A percentile compares a stretch with the other conserved stretches of the same genome.
phyloP scores from a whole-genome alignment of 768 basidiomycete genomes.

The Pilatotrama ljubarskyi region DNA sequence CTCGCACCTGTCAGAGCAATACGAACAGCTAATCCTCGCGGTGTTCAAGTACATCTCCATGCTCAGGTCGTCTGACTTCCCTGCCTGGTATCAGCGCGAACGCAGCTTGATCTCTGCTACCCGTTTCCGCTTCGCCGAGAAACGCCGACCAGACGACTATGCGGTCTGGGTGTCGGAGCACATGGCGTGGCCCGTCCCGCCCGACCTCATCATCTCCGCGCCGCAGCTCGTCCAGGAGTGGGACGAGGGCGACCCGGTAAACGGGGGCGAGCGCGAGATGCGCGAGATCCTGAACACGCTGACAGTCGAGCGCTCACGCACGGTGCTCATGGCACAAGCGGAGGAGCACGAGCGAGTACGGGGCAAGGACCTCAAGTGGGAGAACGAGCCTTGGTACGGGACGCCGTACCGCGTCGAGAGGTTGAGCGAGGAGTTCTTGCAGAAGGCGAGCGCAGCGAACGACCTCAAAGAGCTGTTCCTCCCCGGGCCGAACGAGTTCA shows the following conservation, averaged over 20 bases:
- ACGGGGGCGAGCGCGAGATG: conserved; percentile 46
- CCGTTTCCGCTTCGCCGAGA: conserved; percentile 86
- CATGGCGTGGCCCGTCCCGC: conserved; percentile 81
- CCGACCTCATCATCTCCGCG: conserved; percentile 70
- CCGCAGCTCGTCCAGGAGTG: conserved; percentile 75
- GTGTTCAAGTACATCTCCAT: conserved; percentile 80
- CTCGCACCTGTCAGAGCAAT: conserved; percentile 54
- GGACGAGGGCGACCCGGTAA: conserved; percentile 44
- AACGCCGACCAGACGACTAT: conserved; percentile 76
- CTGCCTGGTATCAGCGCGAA: conserved; percentile 75
- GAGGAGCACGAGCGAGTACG: conserved; percentile 57
- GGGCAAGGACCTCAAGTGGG: conserved; percentile 51
- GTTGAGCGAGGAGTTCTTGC: conserved; percentile 63
- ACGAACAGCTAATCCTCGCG: conserved; percentile 66
- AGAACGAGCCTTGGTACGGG: conserved; percentile 89
- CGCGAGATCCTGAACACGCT: conserved; percentile 62
- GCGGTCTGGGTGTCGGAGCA: conserved; percentile 72
- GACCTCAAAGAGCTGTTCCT: conserved; percentile 70
- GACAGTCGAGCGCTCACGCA: conserved; percentile 57
- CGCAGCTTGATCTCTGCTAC: conserved; percentile 67
- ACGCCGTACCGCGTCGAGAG: conserved; percentile 81
- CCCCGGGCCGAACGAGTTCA: conserved; percentile 86
- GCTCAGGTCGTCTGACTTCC: conserved; percentile 59
- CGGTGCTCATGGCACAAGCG: conserved; percentile 78
- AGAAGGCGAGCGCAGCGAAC: conserved; percentile 63